Base-by-base conservation (phyloP, 768 basidiomycete genomes). In the Tricholoma terreum region DNA sequence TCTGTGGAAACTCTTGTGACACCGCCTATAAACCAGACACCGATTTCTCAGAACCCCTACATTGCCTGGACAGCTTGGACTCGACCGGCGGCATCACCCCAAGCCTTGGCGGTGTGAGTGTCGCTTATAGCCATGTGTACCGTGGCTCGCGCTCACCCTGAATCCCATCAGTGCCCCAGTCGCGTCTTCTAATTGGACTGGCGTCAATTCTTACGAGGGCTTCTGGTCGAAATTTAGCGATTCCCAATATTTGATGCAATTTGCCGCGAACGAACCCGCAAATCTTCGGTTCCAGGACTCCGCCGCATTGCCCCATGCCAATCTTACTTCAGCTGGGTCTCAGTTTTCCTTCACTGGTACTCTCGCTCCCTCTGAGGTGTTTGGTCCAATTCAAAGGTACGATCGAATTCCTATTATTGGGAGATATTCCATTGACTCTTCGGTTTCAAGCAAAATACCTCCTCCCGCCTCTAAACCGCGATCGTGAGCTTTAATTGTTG, bases 141-240 rank as follows among this genome's bases (percentile, higher is more conserved):
- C 9, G 11, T 17, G 10, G 15, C 15, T n/a, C 12, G n/a, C 11
- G 24, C 21, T 46, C 24, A 3, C 30, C 2, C n/a, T 15, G 15
- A 30, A 17, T 17, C 4, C 10, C 17, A 6, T 12, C n/a, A 54
- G 52, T 30, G 52, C 38, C 27, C 40, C n/a, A 6, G 21, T 17
- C 11, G 31, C 21, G 19, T 30, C 35, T 2, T 4, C 19, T 42
- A 30, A 33, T 43, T 27, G 52, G 36, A 43, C 52, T 19, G 52
- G 52, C 6, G 33, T 33, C n/a, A 33, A 43, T 11, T 31, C 52
- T 17, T 54, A 54, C 11, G 52, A 54, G 30, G 27, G 17, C 6
- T 54, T 54, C 30, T 54, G 38, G 38, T 54, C 52, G n/a, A 54
- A 43, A 10, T 43, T 54, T 17, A 33, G 31, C 27, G 43, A 33